phyloP scores from a whole-genome alignment of 2,329 filamentous ascomycete genomes.

The Monilinia fructigena region DNA sequence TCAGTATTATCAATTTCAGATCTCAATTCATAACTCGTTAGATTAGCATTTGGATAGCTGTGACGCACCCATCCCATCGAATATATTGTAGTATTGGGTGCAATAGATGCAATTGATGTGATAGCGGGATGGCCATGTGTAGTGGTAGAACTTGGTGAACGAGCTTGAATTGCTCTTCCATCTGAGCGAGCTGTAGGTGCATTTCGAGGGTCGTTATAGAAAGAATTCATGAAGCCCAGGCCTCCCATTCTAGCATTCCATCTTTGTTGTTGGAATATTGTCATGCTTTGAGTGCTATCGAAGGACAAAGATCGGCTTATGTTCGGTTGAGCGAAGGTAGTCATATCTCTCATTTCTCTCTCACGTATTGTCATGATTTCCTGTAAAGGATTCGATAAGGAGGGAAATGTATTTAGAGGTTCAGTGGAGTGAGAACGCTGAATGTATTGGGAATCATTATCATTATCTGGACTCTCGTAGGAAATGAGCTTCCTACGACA shows the following conservation, averaged over 20 bases:
- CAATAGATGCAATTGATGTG: too few relatives aligned
- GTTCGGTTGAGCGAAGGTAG: background rate
- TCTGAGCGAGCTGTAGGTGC: fast-evolving
- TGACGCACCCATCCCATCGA: background rate
- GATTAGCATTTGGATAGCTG: background rate
- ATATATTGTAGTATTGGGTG: background rate
- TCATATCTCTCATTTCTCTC: background rate
- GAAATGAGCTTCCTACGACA: background rate
- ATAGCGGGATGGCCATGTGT: background rate
- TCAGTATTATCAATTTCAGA: background rate
- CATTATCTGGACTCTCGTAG: background rate
- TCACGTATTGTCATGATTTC: background rate
- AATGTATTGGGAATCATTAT: background rate
- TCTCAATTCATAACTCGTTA: background rate
- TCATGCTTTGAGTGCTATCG: fast-evolving
- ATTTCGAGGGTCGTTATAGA: too few relatives aligned
- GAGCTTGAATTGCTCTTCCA: fast-evolving
- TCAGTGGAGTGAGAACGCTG: background rate
- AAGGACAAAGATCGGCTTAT: background rate
- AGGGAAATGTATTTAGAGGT: background rate
- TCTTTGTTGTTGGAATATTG: background rate
- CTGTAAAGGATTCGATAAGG: background rate
- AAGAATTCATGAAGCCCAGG: background rate
- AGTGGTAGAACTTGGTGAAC: background rate
- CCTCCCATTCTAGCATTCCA: background rate